Conservation (phyloP, 1,139 yeast genomes). For the Yamadazyma jaroonii region DNA sequence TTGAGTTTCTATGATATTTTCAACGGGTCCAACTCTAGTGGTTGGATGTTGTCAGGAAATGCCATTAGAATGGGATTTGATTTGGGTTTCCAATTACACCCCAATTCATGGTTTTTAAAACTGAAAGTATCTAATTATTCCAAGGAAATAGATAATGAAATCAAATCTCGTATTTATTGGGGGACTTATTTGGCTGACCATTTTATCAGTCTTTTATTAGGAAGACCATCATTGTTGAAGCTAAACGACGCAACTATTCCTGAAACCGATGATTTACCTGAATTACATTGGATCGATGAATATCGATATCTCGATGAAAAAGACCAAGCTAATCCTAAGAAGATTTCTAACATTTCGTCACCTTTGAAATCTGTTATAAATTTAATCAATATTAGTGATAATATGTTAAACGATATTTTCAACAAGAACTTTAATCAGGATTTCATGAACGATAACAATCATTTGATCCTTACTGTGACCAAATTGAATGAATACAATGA, state of each 20-base stretch:
- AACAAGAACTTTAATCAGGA: slow-evolving; percentile 29
- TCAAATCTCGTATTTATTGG: slow-evolving; percentile 63
- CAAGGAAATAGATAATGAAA: slow-evolving; percentile 45
- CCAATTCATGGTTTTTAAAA: slow-evolving; percentile 53
- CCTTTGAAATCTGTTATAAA: slow-evolving; percentile 48
- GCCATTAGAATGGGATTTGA: slow-evolving; percentile 67
- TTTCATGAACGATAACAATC: slow-evolving; percentile 9
- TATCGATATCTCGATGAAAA: slow-evolving; percentile 32
- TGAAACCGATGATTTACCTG: slow-evolving; percentile 61
- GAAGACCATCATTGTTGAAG: slow-evolving; percentile 57
- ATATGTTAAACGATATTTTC: slow-evolving; percentile 54
- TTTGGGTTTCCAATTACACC: slow-evolving; percentile 62
- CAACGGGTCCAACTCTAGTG: slow-evolving; percentile 52
- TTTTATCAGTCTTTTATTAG: slow-evolving; percentile 55
- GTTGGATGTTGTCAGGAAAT: slow-evolving; percentile 61
- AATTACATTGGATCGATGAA: slow-evolving; percentile 54
- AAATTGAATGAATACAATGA: slow-evolving; percentile 42
- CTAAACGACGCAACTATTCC: slow-evolving; percentile 59
- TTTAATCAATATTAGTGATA: slow-evolving; percentile 51
- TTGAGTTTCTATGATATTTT: slow-evolving; percentile 42
- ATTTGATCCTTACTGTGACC: slow-evolving; percentile 27
- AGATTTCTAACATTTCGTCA: slow-evolving; percentile 42
- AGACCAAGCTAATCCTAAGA: slow-evolving; percentile 16
- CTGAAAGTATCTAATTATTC: slow-evolving; percentile 14
- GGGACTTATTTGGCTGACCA: slow-evolving; percentile 67